Conservation (phyloP, 495 filamentous ascomycete species). For the Choiromyces venosus region DNA sequence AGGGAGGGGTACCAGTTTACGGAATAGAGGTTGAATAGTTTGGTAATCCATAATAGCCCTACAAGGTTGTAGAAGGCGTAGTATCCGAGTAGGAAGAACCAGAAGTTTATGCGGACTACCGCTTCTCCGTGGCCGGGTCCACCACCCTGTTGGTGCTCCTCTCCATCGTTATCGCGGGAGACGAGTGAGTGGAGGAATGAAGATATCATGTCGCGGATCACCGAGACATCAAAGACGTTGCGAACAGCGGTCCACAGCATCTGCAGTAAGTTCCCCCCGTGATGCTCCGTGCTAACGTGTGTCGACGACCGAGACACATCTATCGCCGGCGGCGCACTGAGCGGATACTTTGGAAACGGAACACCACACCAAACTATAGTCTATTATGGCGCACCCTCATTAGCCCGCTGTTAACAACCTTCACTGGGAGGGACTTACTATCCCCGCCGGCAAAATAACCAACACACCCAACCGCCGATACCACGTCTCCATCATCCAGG, state of each 20-base stretch:
- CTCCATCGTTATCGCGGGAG: slow-evolving; percentile 1
- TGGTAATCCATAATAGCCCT: slow-evolving; percentile 61
- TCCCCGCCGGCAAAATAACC: slow-evolving; percentile 52
- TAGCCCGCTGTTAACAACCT: not conserved
- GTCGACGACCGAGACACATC: slow-evolving; percentile 17
- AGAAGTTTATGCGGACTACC: slow-evolving; percentile 59
- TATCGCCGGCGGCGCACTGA: slow-evolving; percentile 39
- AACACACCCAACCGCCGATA: slow-evolving; percentile 54
- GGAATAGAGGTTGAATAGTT: slow-evolving; percentile 62
- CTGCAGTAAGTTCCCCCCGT: not conserved
- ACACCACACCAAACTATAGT: slow-evolving; percentile 58
- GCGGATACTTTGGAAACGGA: slow-evolving; percentile 58
- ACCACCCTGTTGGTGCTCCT: slow-evolving; percentile 42
- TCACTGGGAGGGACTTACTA: slow-evolving; percentile 47
- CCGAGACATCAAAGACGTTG: slow-evolving; percentile 32
- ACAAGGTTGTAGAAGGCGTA: slow-evolving; percentile 61
- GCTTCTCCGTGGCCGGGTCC: slow-evolving; percentile 57
- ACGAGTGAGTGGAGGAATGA: slow-evolving; percentile 21
- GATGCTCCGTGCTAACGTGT: not conserved
- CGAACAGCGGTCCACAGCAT: slow-evolving; percentile 15
- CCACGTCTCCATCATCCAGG: slow-evolving; percentile 53
- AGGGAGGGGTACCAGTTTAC: slow-evolving; percentile 53
- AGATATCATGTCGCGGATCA: slow-evolving; percentile 26
- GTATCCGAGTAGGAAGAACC: slow-evolving; percentile 62
- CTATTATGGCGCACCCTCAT: slow-evolving; percentile 38